A percentile compares a stretch with the other conserved stretches of the same genome.
Evolutionary conservation across 2,329 filamentous ascomycete genomes (phyloP).

Genomic region (Rhynchosporium agropyri): DNA sequence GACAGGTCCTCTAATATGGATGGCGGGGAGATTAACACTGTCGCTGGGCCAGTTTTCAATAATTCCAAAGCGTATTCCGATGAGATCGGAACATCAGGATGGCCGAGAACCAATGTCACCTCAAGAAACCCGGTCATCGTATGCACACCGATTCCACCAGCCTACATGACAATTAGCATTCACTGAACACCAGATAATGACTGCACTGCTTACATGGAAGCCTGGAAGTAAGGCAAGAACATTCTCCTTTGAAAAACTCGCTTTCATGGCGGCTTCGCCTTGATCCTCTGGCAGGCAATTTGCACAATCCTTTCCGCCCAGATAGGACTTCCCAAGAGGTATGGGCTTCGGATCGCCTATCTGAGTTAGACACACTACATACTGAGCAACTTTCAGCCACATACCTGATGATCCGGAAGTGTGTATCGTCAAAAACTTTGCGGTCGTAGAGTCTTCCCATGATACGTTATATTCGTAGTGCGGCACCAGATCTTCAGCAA

Average conservation of each 20-base stretch:
- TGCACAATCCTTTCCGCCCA: slow-evolving; percentile 44
- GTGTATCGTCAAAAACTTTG: slow-evolving; percentile 46
- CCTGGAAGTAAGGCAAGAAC: slow-evolving; percentile 19
- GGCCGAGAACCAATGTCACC: slow-evolving; percentile 21
- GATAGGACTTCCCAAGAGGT: slow-evolving; percentile 42
- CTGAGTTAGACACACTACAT: slow-evolving; percentile 25
- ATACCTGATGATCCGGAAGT: slow-evolving; percentile 45
- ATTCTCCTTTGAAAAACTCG: slow-evolving; percentile 11
- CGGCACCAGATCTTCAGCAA: slow-evolving; percentile 29
- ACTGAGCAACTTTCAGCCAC: not conserved
- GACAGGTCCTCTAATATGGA: slow-evolving; percentile 25
- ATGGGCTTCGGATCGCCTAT: slow-evolving; percentile 48
- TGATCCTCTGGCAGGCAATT: slow-evolving; percentile 20
- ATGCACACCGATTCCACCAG: slow-evolving; percentile 17
- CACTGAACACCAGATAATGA: not conserved
- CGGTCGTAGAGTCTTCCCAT: slow-evolving; percentile 42
- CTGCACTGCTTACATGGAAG: slow-evolving; percentile 22
- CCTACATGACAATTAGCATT: not conserved
- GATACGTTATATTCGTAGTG: slow-evolving; percentile 42
- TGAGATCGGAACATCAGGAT: slow-evolving; percentile 22
- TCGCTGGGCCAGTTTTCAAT: slow-evolving; percentile 15
- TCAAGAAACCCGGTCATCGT: slow-evolving; percentile 15
- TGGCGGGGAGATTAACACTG: slow-evolving; percentile 17
- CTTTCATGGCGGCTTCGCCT: not conserved
- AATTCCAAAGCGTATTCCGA: slow-evolving; percentile 16